These are phyloP conservation scores for Boletales sp. DNA, from an alignment of 768 basidiomycete genomes.

Conservation along the genomic window DNA sequence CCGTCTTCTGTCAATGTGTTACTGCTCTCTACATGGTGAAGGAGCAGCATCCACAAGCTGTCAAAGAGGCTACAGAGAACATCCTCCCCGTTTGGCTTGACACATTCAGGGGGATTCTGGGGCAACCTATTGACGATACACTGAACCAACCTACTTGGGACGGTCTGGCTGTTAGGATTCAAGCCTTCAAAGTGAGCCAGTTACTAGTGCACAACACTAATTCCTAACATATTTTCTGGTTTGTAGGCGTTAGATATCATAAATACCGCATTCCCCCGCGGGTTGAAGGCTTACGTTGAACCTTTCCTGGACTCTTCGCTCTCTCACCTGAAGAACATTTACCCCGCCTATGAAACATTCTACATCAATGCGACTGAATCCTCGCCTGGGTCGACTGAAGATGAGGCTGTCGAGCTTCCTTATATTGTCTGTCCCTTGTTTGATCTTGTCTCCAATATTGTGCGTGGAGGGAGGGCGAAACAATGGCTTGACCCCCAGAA, in stretches of 20 bases:
- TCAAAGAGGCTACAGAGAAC: constrained; percentile 74
- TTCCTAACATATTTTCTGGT: constrained; percentile 1
- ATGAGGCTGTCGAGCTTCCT: constrained; percentile 69
- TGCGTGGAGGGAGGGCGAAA: constrained; percentile 61
- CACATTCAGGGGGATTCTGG: constrained; percentile 77
- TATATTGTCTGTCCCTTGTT: constrained; percentile 75
- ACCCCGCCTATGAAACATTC: constrained; percentile 56
- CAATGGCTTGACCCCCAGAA: constrained; percentile 53
- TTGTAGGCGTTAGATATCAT: constrained; percentile 74
- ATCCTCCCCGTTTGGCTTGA: constrained; percentile 92
- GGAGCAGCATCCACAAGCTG: constrained; percentile 83
- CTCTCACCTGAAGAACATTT: constrained; percentile 54
- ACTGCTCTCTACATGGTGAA: constrained; percentile 92
- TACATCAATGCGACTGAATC: constrained; percentile 56
- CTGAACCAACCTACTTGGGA: constrained; percentile 69
- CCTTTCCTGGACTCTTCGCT: constrained; percentile 58
- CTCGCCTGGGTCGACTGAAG: constrained; percentile 66
- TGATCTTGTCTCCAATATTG: constrained; percentile 71
- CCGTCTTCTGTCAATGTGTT: constrained; percentile 89
- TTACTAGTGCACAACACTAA: background rate
- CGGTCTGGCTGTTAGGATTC: constrained; percentile 69
- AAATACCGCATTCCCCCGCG: constrained; percentile 76
- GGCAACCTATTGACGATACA: constrained; percentile 60
- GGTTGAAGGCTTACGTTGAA: constrained; percentile 59
- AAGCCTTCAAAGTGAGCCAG: constrained; percentile 73